A percentile compares a stretch with the other conserved stretches of the same genome.
phyloP scores from a whole-genome alignment of 1,284 basidiomycete species.

The Singerocomus inundabilis region DNA sequence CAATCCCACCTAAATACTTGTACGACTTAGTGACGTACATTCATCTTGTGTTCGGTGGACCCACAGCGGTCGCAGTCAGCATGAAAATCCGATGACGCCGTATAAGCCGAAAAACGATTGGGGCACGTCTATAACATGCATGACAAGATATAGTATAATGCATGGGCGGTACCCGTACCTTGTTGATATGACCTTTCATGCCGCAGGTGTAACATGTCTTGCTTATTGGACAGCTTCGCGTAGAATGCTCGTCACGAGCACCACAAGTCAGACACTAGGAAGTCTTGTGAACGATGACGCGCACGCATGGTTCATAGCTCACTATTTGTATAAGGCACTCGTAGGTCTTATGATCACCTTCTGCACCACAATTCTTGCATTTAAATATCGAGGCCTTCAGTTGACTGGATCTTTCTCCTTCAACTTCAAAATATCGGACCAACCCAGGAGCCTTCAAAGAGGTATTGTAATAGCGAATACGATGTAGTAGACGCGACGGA shows the following conservation, averaged over 20 bases:
- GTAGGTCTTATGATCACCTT: conserved; percentile 61
- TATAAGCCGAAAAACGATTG: conserved; percentile 46
- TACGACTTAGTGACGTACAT: conserved; percentile 44
- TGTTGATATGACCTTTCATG: conserved; percentile 81
- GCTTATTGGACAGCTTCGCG: conserved; percentile 80
- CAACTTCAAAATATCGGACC: conserved; percentile 60
- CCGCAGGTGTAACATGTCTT: conserved; percentile 86
- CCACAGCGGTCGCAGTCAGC: conserved; percentile 78
- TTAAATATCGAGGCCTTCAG: conserved; percentile 47
- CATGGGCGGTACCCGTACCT: conserved; percentile 40
- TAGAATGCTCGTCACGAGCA: conserved; percentile 79
- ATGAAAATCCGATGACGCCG: conserved; percentile 33
- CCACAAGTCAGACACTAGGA: conserved; percentile 85
- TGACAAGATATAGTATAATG: neutral
- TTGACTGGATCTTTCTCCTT: conserved; percentile 38
- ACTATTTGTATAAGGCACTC: conserved; percentile 71
- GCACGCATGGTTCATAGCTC: conserved; percentile 28
- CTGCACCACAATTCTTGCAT: conserved; percentile 72
- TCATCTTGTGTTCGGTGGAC: conserved; percentile 63
- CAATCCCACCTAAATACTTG: neutral
- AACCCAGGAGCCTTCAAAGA: conserved; percentile 40
- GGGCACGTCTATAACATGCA: conserved; percentile 64
- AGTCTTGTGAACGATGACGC: conserved; percentile 4
- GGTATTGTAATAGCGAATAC: neutral
- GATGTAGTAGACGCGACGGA: neutral